Percentiles rank a stretch among this genome's conserved stretches.
Evolutionary conservation across 768 basidiomycete genomes (phyloP).

Genomic region (Lanmaoa rubissima): DNA sequence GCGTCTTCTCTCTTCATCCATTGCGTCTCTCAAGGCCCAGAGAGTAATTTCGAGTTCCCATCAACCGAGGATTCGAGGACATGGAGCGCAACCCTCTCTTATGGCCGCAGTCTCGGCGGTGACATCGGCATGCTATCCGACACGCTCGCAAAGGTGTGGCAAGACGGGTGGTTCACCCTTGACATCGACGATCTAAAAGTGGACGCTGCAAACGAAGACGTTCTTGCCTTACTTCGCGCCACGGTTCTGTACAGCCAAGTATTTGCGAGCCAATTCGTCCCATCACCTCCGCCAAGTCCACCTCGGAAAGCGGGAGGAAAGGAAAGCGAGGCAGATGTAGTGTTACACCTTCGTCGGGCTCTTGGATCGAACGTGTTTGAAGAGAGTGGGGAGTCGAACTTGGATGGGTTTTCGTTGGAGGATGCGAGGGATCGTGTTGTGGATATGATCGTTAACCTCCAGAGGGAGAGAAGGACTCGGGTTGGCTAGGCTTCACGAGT

Average conservation of each 20-base stretch:
- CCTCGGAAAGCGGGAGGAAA: conserved; percentile 24
- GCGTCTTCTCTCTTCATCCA: conserved; percentile 55
- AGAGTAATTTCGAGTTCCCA: conserved; percentile 15
- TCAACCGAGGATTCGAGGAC: conserved; percentile 33
- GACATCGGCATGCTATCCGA: conserved; percentile 50
- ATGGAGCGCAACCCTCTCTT: conserved; percentile 50
- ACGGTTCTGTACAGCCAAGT: conserved; percentile 60
- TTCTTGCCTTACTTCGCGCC: conserved; percentile 54
- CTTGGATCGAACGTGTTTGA: conserved; percentile 55
- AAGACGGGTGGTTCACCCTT: conserved; percentile 29
- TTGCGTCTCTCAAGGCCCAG: conserved; percentile 32
- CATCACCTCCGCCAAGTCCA: conserved; percentile 63
- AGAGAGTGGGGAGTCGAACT: conserved; percentile 17
- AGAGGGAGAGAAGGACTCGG: conserved; percentile 26
- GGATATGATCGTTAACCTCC: conserved; percentile 56
- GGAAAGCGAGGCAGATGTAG: conserved; percentile 31
- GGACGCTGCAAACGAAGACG: conserved; percentile 41
- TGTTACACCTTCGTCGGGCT: conserved; percentile 48
- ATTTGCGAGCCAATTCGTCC: conserved; percentile 45
- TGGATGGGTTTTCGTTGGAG: conserved; percentile 48
- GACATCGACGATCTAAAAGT: conserved; percentile 33
- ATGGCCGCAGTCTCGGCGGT: conserved; percentile 65
- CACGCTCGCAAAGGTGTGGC: conserved; percentile 57
- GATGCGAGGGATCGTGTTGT: conserved; percentile 77
- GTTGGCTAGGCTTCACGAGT: conserved; percentile 3